Evolutionary conservation across 1,284 basidiomycete species (phyloP).

Genomic region (Grifola frondosa): DNA sequence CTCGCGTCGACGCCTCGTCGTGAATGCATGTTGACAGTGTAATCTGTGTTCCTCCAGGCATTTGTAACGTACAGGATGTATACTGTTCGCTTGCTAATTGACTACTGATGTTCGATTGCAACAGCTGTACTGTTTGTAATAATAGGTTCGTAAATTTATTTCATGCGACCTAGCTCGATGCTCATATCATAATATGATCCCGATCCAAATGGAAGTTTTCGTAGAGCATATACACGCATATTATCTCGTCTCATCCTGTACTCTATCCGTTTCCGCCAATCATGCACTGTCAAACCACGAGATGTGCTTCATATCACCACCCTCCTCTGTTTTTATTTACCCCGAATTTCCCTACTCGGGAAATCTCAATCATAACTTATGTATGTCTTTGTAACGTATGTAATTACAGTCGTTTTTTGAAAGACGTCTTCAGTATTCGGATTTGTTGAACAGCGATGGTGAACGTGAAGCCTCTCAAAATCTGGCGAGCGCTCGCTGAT

Average conservation of each 20-base stretch:
- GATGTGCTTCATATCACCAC: no score
- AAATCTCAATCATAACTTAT: no score
- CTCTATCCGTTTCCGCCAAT: no score
- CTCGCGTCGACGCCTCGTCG: constrained; percentile 4
- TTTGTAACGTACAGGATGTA: constrained; percentile 40
- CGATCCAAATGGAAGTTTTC: constrained; percentile 79
- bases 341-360: no score
- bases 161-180: not conserved
- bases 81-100: not conserved
- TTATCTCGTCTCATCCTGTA: constrained; percentile 4
- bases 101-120: constrained; percentile 7
- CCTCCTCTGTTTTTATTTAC: no score
- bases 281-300: no score
- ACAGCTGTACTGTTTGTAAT: constrained; percentile 59
- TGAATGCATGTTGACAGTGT: constrained; percentile 14
- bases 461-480: no score
- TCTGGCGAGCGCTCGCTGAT: no score
- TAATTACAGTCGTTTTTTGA: no score
- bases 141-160: constrained; percentile 43
- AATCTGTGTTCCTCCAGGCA: constrained; percentile 23
- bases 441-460: no score
- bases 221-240: constrained; percentile 31
- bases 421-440: no score
- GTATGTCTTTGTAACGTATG: no score
- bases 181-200: constrained; percentile 10